These are phyloP conservation scores for Capsicum chinense DNA, from an alignment of 257 asterid genomes.

Conservation along the genomic window DNA sequence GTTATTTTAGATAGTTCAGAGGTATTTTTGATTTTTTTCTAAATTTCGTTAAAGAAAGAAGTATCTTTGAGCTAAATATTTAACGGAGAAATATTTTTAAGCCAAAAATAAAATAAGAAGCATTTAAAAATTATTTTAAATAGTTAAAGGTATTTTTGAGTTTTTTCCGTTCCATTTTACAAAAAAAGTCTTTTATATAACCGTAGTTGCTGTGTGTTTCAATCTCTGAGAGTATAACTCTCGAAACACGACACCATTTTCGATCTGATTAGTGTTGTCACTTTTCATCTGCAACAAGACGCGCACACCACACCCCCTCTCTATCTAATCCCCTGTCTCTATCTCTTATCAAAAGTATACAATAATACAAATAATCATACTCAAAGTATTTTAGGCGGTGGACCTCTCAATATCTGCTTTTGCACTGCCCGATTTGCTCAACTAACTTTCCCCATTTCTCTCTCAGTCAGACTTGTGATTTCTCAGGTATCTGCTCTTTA, in stretches of 20 bases:
- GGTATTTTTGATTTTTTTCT: too few species aligned
- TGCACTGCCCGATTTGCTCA: neutral
- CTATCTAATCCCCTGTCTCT: neutral
- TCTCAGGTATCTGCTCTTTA: constrained; percentile 11
- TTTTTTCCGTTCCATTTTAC: too few species aligned
- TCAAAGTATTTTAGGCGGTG: constrained; percentile 12
- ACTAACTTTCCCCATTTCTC: neutral
- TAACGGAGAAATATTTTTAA: too few species aligned
- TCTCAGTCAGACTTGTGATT: neutral
- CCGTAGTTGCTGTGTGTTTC: neutral
- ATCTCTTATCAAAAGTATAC: neutral
- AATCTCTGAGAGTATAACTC: neutral
- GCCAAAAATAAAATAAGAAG: too few species aligned
- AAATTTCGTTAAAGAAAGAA: accelerated
- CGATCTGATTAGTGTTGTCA: constrained; percentile 18
- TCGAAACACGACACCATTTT: constrained; percentile 11
- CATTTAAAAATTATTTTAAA: too few species aligned
- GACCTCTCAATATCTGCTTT: neutral
- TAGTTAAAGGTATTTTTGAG: too few species aligned
- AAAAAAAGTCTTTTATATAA: neutral
- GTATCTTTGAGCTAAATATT: too few species aligned
- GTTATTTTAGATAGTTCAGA: too few species aligned
- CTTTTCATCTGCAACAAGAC: constrained; percentile 1
- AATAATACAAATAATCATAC: neutral
- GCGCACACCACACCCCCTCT: neutral